Evolutionary conservation across 495 filamentous ascomycete genomes (phyloP), one percentile per base, ranked within the genome.

Genomic region (Penicillium canariense): DNA sequence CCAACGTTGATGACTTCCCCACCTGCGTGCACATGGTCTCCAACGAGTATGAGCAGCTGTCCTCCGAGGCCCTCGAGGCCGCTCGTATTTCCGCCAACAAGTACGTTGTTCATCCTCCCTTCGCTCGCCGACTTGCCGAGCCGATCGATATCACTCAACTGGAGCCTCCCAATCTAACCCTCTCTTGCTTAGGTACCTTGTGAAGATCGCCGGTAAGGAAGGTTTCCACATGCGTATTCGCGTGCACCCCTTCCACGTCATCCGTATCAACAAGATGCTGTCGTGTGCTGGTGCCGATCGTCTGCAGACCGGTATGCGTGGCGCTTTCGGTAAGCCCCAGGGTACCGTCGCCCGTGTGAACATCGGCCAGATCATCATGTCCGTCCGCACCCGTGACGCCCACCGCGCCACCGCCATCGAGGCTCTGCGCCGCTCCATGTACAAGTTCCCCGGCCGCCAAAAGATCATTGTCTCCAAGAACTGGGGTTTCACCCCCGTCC

Each of bases 211-310:
- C 73, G 94, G 94, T 79, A 98, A 98, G 86, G 94, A 98, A 87
- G 84, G 86, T 78, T 98, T 98, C 91, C 94, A 98, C 78, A 80
- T 98, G 68, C 92, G 94, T 67, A 87, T 98, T 74, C 93, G 94
- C 74, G 93, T 90, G 68, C 94, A 97, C 84, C 94, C 94, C 58
- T 96, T 89, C 91, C 94, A 98, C 81, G 93, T 97, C 78, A 84
- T 97, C 82, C 94, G 94, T 77, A 98, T 98, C 90, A 98, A 98
- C 89, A 98, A 98, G 85, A 97, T 98, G 94, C 89, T 98, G 87
- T 97, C 93, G 60, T 97, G 94, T 76, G 94, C 94, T 67, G 94
- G 94, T 79, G 94, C 94, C 85, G 94, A 98, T 97, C 87, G 94
- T 84, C 85, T 98, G 70, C 94, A 98, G 77, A 97, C 94, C 59